These are phyloP conservation scores for Pichia sp. DNA, from an alignment of 1,139 yeast species.

Conservation along the genomic window DNA sequence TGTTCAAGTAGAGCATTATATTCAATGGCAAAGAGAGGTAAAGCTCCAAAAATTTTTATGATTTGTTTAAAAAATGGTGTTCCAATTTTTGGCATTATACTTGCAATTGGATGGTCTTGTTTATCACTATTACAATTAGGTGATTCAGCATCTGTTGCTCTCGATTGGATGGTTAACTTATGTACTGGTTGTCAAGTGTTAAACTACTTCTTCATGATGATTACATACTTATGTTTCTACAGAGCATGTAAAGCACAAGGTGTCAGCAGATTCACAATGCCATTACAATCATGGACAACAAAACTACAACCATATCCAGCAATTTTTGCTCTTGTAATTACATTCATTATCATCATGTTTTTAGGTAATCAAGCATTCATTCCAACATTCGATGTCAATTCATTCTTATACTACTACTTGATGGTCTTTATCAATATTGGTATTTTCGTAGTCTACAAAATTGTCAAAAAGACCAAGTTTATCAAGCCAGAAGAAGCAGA, in stretches of 20 bases:
- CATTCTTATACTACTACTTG: slow-evolving; percentile 41
- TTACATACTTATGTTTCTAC: slow-evolving; percentile 42
- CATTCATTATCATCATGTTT: slow-evolving; percentile 34
- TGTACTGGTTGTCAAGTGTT: slow-evolving; percentile 47
- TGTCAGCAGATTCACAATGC: slow-evolving; percentile 33
- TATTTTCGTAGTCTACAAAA: slow-evolving; percentile 35
- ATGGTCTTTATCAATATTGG: slow-evolving; percentile 36
- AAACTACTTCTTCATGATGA: slow-evolving; percentile 42
- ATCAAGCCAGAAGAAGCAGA: slow-evolving; percentile 43
- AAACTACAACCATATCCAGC: slow-evolving; percentile 40
- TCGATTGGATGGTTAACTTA: slow-evolving; percentile 44
- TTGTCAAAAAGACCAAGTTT: slow-evolving; percentile 38
- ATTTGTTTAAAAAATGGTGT: slow-evolving; percentile 32
- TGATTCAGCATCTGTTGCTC: slow-evolving; percentile 36
- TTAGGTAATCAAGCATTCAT: slow-evolving; percentile 39
- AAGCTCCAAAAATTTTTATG: slow-evolving; percentile 33
- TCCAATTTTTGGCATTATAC: slow-evolving; percentile 28
- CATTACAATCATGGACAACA: slow-evolving; percentile 37
- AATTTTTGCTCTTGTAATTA: slow-evolving; percentile 30
- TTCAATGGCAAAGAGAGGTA: slow-evolving; percentile 34
- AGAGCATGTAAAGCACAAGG: slow-evolving; percentile 40
- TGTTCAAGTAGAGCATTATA: slow-evolving; percentile 36
- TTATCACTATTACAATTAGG: slow-evolving; percentile 38
- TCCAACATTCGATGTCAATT: slow-evolving; percentile 39
- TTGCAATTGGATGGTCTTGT: slow-evolving; percentile 33